These are phyloP conservation scores for Fraxinus cuspidata DNA, from an alignment of 257 asterid species.

Conservation along the genomic window DNA sequence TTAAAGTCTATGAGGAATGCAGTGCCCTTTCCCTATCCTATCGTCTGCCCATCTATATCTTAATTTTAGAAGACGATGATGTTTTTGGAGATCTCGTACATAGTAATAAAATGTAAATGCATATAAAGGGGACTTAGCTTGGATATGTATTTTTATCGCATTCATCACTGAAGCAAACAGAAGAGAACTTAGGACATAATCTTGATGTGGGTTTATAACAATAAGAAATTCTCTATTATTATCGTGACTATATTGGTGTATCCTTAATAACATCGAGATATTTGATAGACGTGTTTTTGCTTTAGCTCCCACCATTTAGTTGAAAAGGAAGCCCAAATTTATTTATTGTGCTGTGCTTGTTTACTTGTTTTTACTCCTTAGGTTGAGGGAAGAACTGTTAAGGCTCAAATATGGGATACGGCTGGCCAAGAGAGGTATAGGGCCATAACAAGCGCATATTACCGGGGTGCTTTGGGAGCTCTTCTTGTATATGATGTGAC, in stretches of 20 bases:
- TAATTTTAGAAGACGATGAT: neutral
- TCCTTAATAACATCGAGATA: neutral
- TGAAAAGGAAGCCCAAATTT: neutral
- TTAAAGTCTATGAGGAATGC: no score
- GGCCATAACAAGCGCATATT: constrained; percentile 95
- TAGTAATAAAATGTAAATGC: neutral
- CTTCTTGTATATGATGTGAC: constrained; percentile 90
- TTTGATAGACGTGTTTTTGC: neutral
- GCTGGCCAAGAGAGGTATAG: constrained; percentile 99
- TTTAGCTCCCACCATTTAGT: neutral
- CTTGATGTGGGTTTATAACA: neutral
- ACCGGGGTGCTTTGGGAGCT: constrained; percentile 96
- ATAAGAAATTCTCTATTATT: neutral
- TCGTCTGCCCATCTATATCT: neutral
- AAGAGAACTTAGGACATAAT: neutral
- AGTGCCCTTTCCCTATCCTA: neutral
- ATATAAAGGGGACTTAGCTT: neutral
- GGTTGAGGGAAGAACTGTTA: constrained; percentile 93
- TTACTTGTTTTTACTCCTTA: constrained; percentile 20
- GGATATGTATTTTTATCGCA: neutral
- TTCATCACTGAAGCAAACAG: neutral
- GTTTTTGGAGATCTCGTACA: neutral
- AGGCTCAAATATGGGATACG: constrained; percentile 99
- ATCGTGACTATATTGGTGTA: neutral
- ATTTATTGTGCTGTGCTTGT: constrained; percentile 8